phyloP scores from a whole-genome alignment of 768 basidiomycete species.

The Leccinum ochraceum region DNA sequence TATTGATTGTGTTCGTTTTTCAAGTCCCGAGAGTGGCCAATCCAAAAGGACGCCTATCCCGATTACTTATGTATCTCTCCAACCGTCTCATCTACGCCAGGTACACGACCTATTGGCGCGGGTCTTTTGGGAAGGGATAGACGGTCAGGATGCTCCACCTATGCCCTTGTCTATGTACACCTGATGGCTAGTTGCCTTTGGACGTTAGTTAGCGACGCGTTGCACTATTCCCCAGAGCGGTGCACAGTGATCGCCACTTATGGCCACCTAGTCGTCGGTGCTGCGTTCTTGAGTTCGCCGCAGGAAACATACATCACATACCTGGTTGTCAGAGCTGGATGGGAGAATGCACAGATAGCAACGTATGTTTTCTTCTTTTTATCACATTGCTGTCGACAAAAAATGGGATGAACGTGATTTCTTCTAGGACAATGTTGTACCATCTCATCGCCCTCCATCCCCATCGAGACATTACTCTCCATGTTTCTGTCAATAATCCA shows the following conservation, averaged over 20 bases:
- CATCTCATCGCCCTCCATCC: constrained; percentile 73
- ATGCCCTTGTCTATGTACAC: background rate
- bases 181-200: constrained; percentile 2
- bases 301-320: constrained; percentile 84
- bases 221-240: constrained; percentile 66
- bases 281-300: constrained; percentile 75
- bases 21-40: constrained; percentile 57
- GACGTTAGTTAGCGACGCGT: constrained; percentile 62
- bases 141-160: constrained; percentile 45
- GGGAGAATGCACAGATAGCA: constrained; percentile 79
- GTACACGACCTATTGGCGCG: constrained; percentile 69
- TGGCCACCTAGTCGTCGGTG: constrained; percentile 69
- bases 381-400: background rate
- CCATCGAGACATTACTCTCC: constrained; percentile 74
- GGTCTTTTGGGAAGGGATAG: constrained; percentile 77
- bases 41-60: constrained; percentile 46
- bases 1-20: constrained; percentile 5
- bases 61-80: constrained; percentile 64
- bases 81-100: constrained; percentile 59
- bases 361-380: constrained; percentile 45
- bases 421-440: constrained; percentile 68
- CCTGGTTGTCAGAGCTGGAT: constrained; percentile 73
- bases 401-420: background rate
- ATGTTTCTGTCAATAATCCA: constrained; percentile 79
- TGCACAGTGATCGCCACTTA: constrained; percentile 79